Evolutionary conservation across 495 filamentous ascomycete genomes (phyloP).

Genomic region (Hypoxylon trugodes): DNA sequence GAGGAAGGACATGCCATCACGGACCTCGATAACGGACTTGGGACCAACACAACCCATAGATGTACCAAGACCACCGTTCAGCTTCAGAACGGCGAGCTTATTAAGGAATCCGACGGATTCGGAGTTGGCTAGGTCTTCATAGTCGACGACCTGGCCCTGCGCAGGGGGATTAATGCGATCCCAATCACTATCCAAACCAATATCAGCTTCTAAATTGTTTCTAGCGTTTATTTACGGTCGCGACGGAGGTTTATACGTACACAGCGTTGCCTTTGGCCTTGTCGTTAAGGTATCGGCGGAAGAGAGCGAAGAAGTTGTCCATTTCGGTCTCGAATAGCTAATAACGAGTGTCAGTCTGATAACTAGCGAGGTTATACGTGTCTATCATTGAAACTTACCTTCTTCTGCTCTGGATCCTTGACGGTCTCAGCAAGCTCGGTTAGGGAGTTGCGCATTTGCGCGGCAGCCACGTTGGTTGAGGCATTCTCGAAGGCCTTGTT

Average conservation of each 20-base stretch:
- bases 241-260: slow-evolving; percentile 51
- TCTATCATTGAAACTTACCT: slow-evolving; percentile 59
- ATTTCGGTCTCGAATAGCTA: slow-evolving; percentile 95
- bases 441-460: slow-evolving; percentile 98
- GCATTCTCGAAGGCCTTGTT: slow-evolving; percentile 97
- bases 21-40: slow-evolving; percentile 99
- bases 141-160: slow-evolving; percentile 90
- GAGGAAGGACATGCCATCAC: slow-evolving; percentile 99
- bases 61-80: slow-evolving; percentile 98
- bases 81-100: slow-evolving; percentile 98
- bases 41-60: slow-evolving; percentile 99
- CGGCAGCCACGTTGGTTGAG: slow-evolving; percentile 95
- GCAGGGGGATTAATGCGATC: slow-evolving; percentile 93
- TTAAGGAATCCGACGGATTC: slow-evolving; percentile 92
- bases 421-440: slow-evolving; percentile 92
- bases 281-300: slow-evolving; percentile 97
- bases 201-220: slow-evolving; percentile 37
- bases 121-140: slow-evolving; percentile 82
- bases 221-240: background rate
- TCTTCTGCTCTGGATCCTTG: slow-evolving; percentile 81
- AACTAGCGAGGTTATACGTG: background rate
- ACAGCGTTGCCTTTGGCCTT: slow-evolving; percentile 96
- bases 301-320: slow-evolving; percentile 99
- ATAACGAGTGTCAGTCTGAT: slow-evolving; percentile 14
- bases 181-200: slow-evolving; percentile 71